Evolutionary conservation across 2,329 filamentous ascomycete species (phyloP), one percentile per base, ranked within the genome.

Genomic region (Zymoseptoria brevis): DNA sequence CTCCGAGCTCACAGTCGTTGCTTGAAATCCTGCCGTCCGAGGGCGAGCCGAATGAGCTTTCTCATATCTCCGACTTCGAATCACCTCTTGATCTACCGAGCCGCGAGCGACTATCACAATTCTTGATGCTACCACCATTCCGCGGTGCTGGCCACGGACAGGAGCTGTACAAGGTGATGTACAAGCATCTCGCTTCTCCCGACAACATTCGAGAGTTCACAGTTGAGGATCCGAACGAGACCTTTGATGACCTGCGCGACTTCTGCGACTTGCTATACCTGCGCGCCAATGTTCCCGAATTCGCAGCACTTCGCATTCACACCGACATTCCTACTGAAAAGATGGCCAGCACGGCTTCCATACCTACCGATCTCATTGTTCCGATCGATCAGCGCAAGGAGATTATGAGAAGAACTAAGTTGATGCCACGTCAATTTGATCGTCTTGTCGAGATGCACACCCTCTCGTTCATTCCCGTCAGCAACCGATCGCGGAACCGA

Each of bases 151-250:
- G 91, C 16, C 86, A 93, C 54, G 94, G 93, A 41, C 82, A 85
- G 9, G 81, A 84, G 50, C 83, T 99, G 48, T 99, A 97, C 78
- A 84, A 85, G 60, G 81, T 85, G 54, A 89, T 97, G 65, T 93
- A 90, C 69, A 76, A 81, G 7, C 88, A 89, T 64, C 80, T 88
- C 59, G 79, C 83, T 35, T 83, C 88, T 58, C 73, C 82, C 0
- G 30, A 60, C 5, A 85, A 87, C 61, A 87, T 91, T 7, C 80
- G 85, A 57, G 93, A 97, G 71, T 83, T 99, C 68, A 95, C 92
- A 0, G 87, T 99, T 5, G 94, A 99, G 75, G 93, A 97, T 62
- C 95, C 94, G 0, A 97, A 89, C 69, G 89, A 93, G 70, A 84
- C 82, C 0, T 95, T 95, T 66, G 89, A 94, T 69, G 84, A 90